Evolutionary conservation across 73 alveolate genomes (phyloP), one percentile per base, ranked within the genome.

Genomic region (Symbiodinium pilosum): DNA sequence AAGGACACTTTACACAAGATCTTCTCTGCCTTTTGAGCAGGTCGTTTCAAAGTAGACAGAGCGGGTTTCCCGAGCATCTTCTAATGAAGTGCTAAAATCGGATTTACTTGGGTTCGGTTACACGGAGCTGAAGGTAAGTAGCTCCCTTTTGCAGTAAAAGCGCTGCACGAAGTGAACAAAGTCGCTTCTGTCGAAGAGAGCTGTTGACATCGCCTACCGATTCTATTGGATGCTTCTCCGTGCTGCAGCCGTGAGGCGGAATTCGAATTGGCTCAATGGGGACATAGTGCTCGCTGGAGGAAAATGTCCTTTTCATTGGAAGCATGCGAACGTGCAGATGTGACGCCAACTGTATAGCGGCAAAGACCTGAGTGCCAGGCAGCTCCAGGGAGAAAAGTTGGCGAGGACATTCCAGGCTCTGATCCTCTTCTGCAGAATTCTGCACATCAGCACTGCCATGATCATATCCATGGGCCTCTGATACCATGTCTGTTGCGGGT

Each of bases 191-290:
- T 54, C n/a, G 14, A 24, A 18, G 75, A 18, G 75, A 18, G 75
- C 24, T 14, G 14, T 54, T 24, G 75, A 18, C n/a, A 14, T 14
- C 75, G 75, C n/a, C n/a, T 54, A 24, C 14, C 75, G 24, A 24
- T 24, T 18, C 75, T 54, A n/a, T n/a, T n/a, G n/a, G n/a, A n/a
- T n/a, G n/a, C n/a, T n/a, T 73, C 14, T 24, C 42, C 47, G 4
- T 18, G 8, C 41, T 41, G 39, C 59, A 26, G 41, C 40, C 5
- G 34, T 24, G 88, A 21, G 41, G 28, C 92, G 98, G 98, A 36
- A 93, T 93, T 12, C 98, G 98, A 34, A 93, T 93, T 43, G 98
- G 98, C 98, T 93, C 98, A 39, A 93, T 93, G 34, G 98, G 93
- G 28, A 93, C 41, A 84, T 47, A 93, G 69, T 93, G 98, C 86